These are phyloP conservation scores for Cotoneaster glaucophyllus DNA, from an alignment of 306 rosid species.

Conservation along the genomic window DNA sequence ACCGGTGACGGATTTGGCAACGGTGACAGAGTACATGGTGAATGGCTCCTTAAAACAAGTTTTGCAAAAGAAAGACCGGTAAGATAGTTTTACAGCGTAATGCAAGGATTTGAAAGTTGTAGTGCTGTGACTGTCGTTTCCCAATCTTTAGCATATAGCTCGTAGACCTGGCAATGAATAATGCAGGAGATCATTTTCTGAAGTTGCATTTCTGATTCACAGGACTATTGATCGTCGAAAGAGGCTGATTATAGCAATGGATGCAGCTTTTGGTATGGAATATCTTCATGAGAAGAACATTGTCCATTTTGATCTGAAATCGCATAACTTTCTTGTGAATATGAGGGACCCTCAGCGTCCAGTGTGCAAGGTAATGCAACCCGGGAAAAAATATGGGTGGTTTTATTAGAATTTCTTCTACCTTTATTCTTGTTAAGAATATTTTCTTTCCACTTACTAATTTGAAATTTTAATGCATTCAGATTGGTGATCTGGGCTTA, in stretches of 20 bases:
- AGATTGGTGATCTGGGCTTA: constrained; percentile 37
- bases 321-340: constrained; percentile 32
- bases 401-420: neutral
- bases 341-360: constrained; percentile 32
- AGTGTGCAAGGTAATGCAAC: constrained; percentile 21
- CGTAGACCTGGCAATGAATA: neutral
- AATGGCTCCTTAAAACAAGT: constrained; percentile 32
- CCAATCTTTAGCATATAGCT: too few relatives aligned
- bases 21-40: constrained; percentile 32
- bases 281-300: constrained; percentile 28
- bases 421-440: neutral
- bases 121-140: neutral
- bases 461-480: neutral
- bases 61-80: constrained; percentile 26
- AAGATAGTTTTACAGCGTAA: neutral
- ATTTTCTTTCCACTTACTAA: neutral
- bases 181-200: neutral
- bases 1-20: constrained; percentile 24
- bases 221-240: constrained; percentile 34
- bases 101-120: neutral
- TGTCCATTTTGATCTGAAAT: constrained; percentile 35
- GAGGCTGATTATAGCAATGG: constrained; percentile 24
- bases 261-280: constrained; percentile 33
- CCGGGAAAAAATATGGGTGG: neutral
- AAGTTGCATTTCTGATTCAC: neutral